phyloP scores from a whole-genome alignment of 2,329 filamentous ascomycete genomes.

The Colletotrichum brevisporum region DNA sequence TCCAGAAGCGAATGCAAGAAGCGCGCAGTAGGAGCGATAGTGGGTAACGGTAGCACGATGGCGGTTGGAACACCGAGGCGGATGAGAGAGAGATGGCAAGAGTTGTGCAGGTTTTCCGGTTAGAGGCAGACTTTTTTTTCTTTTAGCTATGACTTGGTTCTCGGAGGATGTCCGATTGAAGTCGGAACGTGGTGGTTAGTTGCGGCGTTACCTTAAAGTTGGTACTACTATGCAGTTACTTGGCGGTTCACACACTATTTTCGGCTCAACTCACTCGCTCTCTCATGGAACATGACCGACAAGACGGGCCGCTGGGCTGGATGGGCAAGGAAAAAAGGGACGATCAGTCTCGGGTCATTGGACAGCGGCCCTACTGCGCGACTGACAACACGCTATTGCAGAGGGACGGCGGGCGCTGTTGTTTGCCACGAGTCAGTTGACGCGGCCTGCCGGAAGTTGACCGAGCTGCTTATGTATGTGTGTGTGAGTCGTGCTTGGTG shows the following conservation, averaged over 20 bases:
- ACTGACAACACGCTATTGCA: background rate
- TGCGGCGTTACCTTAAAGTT: background rate
- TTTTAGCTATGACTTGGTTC: conserved; percentile 5
- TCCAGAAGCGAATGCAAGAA: conserved; percentile 23
- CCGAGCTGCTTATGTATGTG: conserved; percentile 17
- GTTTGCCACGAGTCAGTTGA: conserved; percentile 35
- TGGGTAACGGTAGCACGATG: conserved; percentile 7
- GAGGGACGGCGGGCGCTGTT: background rate
- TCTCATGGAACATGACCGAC: conserved; percentile 31
- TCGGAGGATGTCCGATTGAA: conserved; percentile 14
- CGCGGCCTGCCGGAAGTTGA: conserved; percentile 37
- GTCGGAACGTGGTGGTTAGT: background rate
- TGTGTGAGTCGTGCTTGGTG: background rate
- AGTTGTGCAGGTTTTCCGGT: conserved; percentile 15
- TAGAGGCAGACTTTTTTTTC: background rate
- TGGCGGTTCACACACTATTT: conserved; percentile 11
- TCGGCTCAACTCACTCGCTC: conserved; percentile 1
- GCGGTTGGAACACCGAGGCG: background rate
- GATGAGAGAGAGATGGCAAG: background rate
- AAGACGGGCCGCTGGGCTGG: background rate
- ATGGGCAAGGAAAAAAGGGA: background rate
- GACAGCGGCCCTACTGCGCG: conserved; percentile 3
- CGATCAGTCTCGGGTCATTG: conserved; percentile 22
- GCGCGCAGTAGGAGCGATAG: conserved; percentile 24
- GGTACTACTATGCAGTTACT: background rate